These are phyloP conservation scores for Blastobotrys robertii DNA, from an alignment of 805 yeast genomes.

Conservation along the genomic window DNA sequence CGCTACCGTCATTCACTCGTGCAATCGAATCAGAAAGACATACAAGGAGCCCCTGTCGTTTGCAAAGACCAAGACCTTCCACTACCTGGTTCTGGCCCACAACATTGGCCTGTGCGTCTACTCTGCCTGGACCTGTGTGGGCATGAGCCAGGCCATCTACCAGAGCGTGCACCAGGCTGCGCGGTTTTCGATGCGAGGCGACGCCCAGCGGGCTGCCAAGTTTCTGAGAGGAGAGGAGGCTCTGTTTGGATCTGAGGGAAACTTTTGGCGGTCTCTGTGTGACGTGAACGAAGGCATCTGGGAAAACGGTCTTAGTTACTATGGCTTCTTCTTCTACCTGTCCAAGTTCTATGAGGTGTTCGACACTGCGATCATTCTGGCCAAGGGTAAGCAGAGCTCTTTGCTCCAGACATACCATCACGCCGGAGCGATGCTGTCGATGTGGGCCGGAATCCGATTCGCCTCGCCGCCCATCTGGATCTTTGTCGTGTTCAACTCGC, in stretches of 20 bases:
- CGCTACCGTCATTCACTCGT: constrained; percentile 46
- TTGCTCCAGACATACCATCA: constrained; percentile 67
- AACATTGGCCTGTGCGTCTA: constrained; percentile 53
- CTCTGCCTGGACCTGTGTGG: constrained; percentile 61
- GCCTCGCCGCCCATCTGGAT: constrained; percentile 73
- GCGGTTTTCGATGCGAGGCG: constrained; percentile 22
- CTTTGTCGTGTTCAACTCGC: constrained; percentile 70
- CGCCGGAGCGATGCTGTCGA: constrained; percentile 70
- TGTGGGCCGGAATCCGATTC: constrained; percentile 70
- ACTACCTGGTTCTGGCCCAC: constrained; percentile 47
- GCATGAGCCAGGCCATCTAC: constrained; percentile 48
- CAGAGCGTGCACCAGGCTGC: constrained; percentile 28
- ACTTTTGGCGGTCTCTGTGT: constrained; percentile 49
- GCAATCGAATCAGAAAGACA: constrained; percentile 40
- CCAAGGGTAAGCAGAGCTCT: constrained; percentile 59
- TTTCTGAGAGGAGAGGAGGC: constrained; percentile 15
- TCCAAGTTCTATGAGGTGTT: constrained; percentile 65
- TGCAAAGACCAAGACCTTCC: constrained; percentile 38
- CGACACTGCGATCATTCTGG: constrained; percentile 55
- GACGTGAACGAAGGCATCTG: constrained; percentile 52
- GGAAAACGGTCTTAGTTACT: constrained; percentile 42
- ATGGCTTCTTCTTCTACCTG: constrained; percentile 57
- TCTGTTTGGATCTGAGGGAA: constrained; percentile 10
- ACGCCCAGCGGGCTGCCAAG: constrained; percentile 9
- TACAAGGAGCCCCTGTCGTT: constrained; percentile 41